A percentile compares a stretch with the other conserved stretches of the same genome.
Conservation (phyloP, 2,329 filamentous ascomycete species). For the Xylariomycetidae sp. region DNA sequence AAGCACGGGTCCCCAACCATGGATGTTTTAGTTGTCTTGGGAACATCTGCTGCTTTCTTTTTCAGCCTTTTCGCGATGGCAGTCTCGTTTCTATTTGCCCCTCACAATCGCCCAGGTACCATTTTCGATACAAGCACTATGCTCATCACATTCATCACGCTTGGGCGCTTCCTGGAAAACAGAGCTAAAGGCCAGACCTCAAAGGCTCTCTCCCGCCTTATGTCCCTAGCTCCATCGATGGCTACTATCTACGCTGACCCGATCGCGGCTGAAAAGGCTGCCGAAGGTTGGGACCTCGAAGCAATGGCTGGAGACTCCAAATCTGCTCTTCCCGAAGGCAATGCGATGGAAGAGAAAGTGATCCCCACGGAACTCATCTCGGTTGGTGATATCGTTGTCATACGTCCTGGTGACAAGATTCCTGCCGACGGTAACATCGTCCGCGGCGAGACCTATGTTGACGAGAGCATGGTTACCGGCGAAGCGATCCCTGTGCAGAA, state of each 20-base stretch:
- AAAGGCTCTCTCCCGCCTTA: slow-evolving; percentile 84
- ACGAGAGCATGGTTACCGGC: slow-evolving; percentile 98
- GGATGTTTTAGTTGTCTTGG: slow-evolving; percentile 92
- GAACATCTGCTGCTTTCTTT: slow-evolving; percentile 93
- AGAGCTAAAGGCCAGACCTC: slow-evolving; percentile 94
- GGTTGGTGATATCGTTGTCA: slow-evolving; percentile 86
- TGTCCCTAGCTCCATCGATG: slow-evolving; percentile 96
- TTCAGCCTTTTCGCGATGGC: slow-evolving; percentile 88
- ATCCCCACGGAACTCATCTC: slow-evolving; percentile 94
- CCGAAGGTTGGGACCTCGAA: slow-evolving; percentile 66
- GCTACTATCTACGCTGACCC: slow-evolving; percentile 94
- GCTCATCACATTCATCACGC: slow-evolving; percentile 91
- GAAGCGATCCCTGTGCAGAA: slow-evolving; percentile 96
- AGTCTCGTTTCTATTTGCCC: slow-evolving; percentile 69
- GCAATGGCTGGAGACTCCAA: slow-evolving; percentile 40
- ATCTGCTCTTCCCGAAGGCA: slow-evolving; percentile 42
- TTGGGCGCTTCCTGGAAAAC: slow-evolving; percentile 91
- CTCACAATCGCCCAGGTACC: slow-evolving; percentile 77
- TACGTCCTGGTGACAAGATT: slow-evolving; percentile 94
- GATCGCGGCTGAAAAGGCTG: slow-evolving; percentile 86
- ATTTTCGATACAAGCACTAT: slow-evolving; percentile 98
- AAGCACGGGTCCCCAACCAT: slow-evolving; percentile 91
- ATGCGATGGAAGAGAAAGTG: slow-evolving; percentile 72
- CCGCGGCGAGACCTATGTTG: slow-evolving; percentile 85
- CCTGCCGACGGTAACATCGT: slow-evolving; percentile 87